Evolutionary conservation across 805 yeast species (phyloP).

Genomic region (Naumovozyma baii): DNA sequence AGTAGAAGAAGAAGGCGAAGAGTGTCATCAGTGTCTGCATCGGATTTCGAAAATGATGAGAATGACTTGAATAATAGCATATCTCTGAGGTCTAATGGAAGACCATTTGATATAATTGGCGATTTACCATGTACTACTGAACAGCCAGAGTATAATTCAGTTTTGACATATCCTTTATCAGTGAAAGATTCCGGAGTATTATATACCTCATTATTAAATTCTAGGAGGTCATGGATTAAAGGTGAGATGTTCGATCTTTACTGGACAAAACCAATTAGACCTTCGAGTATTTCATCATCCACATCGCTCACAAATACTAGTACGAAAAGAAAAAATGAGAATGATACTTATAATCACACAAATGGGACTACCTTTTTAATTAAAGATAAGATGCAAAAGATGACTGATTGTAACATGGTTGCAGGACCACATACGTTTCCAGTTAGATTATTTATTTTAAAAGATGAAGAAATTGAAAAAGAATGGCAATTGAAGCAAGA

Average conservation of each 20-base stretch:
- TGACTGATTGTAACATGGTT: conserved; percentile 62
- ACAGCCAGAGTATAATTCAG: conserved; percentile 44
- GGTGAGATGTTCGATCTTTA: conserved; percentile 63
- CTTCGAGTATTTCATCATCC: conserved; percentile 12
- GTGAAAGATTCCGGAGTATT: conserved; percentile 65
- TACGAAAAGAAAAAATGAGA: background rate
- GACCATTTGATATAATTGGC: conserved; percentile 58
- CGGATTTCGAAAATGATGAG: background rate
- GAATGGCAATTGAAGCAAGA: conserved; percentile 36
- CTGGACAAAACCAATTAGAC: conserved; percentile 60
- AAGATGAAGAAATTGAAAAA: conserved; percentile 62
- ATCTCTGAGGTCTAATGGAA: conserved; percentile 9
- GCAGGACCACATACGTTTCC: conserved; percentile 82
- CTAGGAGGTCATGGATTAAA: conserved; percentile 59
- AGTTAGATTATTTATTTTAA: conserved; percentile 68
- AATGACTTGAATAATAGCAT: background rate
- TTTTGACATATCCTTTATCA: conserved; percentile 55
- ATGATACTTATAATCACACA: background rate
- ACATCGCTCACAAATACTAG: background rate
- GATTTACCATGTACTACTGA: conserved; percentile 59
- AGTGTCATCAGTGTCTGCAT: background rate
- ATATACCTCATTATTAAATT: conserved; percentile 60
- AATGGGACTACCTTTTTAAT: conserved; percentile 4
- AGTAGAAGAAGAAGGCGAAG: background rate
- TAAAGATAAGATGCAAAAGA: conserved; percentile 79